Evolutionary conservation across 164 flowering plant species (phyloP).

Genomic region (Vitis vinifera): ASM3070453v1 NC_081807.1:19923001-19923500

Average conservation of each 20-base stretch:
- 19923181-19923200: constrained; percentile 39
- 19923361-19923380: constrained; percentile 55
- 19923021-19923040: constrained; percentile 27
- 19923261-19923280: constrained; percentile 35
- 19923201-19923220: constrained; percentile 32
- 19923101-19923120: constrained; percentile 88
- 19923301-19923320: constrained; percentile 82
- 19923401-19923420: constrained; percentile 44
- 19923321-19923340: constrained; percentile 97
- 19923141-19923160: constrained; percentile 64
- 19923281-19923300: constrained; percentile 54
- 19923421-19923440: constrained; percentile 52
- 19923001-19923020: constrained; percentile 49
- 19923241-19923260: constrained; percentile 22
- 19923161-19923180: constrained; percentile 28
- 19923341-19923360: constrained; percentile 84
- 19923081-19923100: constrained; percentile 39
- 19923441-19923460: constrained; percentile 30
- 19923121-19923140: constrained; percentile 85
- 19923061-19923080: constrained; percentile 37
- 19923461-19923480: constrained; percentile 30
- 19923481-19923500: constrained; percentile 30
- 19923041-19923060: constrained; percentile 50
- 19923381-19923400: constrained; percentile 44
- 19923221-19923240: constrained; percentile 31